Evolutionary conservation across 176 grass and related monocot genomes (phyloP).

Genomic region (Olyra latifolia): DNA sequence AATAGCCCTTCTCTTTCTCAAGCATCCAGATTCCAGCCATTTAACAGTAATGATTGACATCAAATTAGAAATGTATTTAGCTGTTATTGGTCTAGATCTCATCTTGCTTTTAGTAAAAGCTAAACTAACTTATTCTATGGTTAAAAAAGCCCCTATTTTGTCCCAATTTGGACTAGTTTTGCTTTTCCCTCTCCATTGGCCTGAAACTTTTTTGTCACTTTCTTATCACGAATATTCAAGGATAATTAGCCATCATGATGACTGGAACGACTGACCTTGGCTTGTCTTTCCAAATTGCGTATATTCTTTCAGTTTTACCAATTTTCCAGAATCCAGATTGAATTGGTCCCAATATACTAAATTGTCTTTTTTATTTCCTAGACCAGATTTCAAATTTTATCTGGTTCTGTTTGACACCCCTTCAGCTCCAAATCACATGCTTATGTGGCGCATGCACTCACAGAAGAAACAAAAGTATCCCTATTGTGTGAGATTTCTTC

Average conservation of each 20-base stretch:
- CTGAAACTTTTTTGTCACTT: background rate
- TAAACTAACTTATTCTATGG: background rate
- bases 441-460: background rate
- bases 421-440: background rate
- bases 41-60: background rate
- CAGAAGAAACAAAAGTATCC: background rate
- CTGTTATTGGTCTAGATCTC: background rate
- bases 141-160: background rate
- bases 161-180: background rate
- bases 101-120: background rate
- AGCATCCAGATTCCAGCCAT: conserved; percentile 16
- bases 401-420: background rate
- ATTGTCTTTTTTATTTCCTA: background rate
- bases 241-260: background rate
- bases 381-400: background rate
- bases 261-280: background rate
- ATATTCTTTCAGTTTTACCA: background rate
- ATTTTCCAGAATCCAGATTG: background rate
- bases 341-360: background rate
- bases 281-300: background rate
- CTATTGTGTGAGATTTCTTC: background rate
- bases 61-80: background rate
- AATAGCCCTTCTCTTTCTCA: conserved; percentile 11
- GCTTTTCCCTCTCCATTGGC: background rate
- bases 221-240: background rate